These are phyloP conservation scores for Mimosa bimucronata DNA, from an alignment of 306 rosid species.

Conservation along the genomic window DNA sequence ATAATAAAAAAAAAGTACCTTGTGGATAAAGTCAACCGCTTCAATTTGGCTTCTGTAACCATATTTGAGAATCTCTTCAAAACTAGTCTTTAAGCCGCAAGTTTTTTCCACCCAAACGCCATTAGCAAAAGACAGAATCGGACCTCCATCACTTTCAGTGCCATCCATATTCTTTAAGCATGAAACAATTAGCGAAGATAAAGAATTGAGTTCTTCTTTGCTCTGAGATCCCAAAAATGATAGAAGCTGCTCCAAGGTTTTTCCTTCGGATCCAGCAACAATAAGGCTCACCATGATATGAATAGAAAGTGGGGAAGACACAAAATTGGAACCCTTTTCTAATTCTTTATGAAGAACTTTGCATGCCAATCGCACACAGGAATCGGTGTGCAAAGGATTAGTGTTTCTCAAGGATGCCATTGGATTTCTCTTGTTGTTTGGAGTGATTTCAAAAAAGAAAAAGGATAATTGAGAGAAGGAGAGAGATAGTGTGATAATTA, in stretches of 20 bases:
- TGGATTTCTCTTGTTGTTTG: not conserved
- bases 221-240: conserved; percentile 20
- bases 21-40: conserved; percentile 10
- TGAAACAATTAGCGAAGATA: conserved; percentile 15
- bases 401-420: not conserved
- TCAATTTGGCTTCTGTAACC: conserved; percentile 24
- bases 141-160: not conserved
- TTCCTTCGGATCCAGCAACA: conserved; percentile 11
- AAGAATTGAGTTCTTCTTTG: not conserved
- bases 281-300: not conserved
- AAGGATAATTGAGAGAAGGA: too few relatives aligned
- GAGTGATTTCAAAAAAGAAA: too few relatives aligned
- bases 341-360: conserved; percentile 11
- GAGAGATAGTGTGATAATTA: too few relatives aligned
- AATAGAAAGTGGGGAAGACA: conserved; percentile 12
- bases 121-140: conserved; percentile 1
- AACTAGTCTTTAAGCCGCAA: conserved; percentile 9
- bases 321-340: conserved; percentile 25
- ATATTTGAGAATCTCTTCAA: not conserved
- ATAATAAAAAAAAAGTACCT: not conserved
- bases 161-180: not conserved
- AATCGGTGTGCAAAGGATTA: conserved; percentile 1
- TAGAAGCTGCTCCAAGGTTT: conserved; percentile 19
- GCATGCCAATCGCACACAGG: conserved; percentile 17
- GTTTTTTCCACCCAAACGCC: conserved; percentile 24